Evolutionary conservation across 345 rosid genomes (phyloP), one percentile per base, ranked within the genome.

Genomic region (Crucihimalaya himalaica): DNA sequence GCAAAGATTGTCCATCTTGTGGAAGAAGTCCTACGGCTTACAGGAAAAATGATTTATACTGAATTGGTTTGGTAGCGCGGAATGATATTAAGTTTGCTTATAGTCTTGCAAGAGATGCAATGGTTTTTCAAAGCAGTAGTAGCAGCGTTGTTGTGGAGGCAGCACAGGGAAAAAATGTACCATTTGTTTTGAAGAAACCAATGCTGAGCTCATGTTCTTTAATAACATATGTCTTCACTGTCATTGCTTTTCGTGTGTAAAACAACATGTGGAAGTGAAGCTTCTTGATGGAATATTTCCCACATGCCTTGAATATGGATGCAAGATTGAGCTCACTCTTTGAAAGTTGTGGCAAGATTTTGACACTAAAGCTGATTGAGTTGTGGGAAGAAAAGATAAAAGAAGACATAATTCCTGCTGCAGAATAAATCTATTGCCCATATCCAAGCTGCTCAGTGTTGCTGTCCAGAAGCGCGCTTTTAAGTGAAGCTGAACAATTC

Each of bases 231-330:
- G 47, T 1, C 18, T 15, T 42, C 18, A 42, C 18, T 16, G 47
- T 42, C 18, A 42, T 42, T 42, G 47, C 18, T 42, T 15, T 15
- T 14, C 18, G 15, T 42, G 47, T 42, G 47, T 42, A 3, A 15
- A 5, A 15, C 8, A 42, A 1, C 2, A 5, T 0, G 47, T 42
- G 47, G 7, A 42, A 42, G 18, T 15, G 18, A 42, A 42, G 8
- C 47, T 42, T 0, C 47, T 1, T 5, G 15, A 3, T 31, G 94
- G 85, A 34, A 63, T 71, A 58, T 59, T 72, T 63, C 82, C 90
- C 16, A 82, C 61, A 28, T 88, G 92, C 55, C 97, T 89, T 63
- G 85, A 81, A 20, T 83, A 82, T 57, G 84, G 68, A 28, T 90
- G 97, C 55, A 78, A 81, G 20, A 72, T 82, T 10, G 82, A 76